A percentile compares a stretch with the other conserved stretches of the same genome.
Evolutionary conservation across 768 basidiomycete genomes (phyloP).

Genomic region (Russula dissimulans): DNA sequence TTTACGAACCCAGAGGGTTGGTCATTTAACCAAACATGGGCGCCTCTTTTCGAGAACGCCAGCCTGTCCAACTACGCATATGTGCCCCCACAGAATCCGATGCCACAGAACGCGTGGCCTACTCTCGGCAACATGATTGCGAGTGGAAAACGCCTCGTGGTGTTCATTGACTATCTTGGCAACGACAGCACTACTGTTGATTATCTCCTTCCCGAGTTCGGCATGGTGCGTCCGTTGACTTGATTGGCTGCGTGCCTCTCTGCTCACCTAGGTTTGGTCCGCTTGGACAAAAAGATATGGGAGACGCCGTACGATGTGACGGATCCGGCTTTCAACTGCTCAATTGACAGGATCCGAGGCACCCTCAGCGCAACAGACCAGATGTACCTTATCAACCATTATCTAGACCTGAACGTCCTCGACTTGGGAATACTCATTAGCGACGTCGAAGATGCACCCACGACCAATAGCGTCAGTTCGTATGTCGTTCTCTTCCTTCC

Average conservation of each 20-base stretch:
- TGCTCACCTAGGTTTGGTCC: neutral
- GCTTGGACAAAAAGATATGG: neutral
- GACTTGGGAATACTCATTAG: neutral
- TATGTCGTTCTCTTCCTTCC: too few relatives aligned
- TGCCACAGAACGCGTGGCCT: constrained; percentile 40
- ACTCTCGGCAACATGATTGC: constrained; percentile 56
- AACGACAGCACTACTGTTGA: constrained; percentile 26
- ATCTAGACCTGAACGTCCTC: neutral
- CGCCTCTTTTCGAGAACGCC: constrained; percentile 40
- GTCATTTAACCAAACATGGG: constrained; percentile 39
- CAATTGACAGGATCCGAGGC: neutral
- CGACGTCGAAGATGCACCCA: neutral
- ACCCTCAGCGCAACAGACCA: neutral
- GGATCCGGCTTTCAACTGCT: neutral
- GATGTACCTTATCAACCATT: neutral
- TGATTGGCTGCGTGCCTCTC: neutral
- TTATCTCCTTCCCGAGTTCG: constrained; percentile 49
- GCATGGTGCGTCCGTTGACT: constrained; percentile 31
- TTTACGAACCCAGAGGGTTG: constrained; percentile 57
- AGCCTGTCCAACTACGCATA: constrained; percentile 38
- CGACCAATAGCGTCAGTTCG: too few relatives aligned
- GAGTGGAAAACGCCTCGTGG: constrained; percentile 47
- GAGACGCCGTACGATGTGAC: neutral
- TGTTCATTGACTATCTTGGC: constrained; percentile 48
- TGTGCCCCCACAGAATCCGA: constrained; percentile 34